Evolutionary conservation across 2,329 filamentous ascomycete species (phyloP), one percentile per base, ranked within the genome.

Genomic region (Phialophora verrucosa): DNA sequence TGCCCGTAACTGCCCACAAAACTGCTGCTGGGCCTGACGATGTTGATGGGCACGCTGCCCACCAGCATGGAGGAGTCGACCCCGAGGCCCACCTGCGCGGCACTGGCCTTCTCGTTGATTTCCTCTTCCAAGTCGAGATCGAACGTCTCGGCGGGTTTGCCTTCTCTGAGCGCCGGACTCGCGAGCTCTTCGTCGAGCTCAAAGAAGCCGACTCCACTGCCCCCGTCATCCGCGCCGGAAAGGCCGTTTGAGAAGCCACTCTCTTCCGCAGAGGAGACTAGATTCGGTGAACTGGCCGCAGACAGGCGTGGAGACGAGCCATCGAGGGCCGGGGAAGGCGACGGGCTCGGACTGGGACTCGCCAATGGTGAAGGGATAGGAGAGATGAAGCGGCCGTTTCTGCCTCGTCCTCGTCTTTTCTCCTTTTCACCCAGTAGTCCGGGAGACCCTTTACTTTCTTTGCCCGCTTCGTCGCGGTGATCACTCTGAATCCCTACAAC

Each of bases 151-250:
- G 64, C 67, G 17, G 51, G 27, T 14, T 53, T 57, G 2, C 54
- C 66, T 11, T 70, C 70, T 31, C 64, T 51, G 49, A 68, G 50
- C 11, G 54, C 67, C 14, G 71, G 70, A 56, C 63, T 70, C 10
- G 64, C 60, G 17, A 73, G 59, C 62, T 73, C 71, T 63, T 73
- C 71, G 50, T 73, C 71, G 11, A 73, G 67, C 54, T 73, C 71
- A 53, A 73, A 73, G 47, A 73, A 73, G 7, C 71, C 71, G 14
- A 71, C 67, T 20, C 69, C 69, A 23, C 63, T 66, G 17, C 67
- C 69, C 8, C 66, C 69, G 17, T 69, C 65, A 12, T 65, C 60
- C 2, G 65, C 53, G 23, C 58, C 55, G 17, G 49, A 42, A 0
- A 72, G 54, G 29, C 61, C 69, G 42, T 57, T 63, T 4, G 63